phyloP scores from a whole-genome alignment of 768 basidiomycete genomes.

The Tulasnella sp. region DNA sequence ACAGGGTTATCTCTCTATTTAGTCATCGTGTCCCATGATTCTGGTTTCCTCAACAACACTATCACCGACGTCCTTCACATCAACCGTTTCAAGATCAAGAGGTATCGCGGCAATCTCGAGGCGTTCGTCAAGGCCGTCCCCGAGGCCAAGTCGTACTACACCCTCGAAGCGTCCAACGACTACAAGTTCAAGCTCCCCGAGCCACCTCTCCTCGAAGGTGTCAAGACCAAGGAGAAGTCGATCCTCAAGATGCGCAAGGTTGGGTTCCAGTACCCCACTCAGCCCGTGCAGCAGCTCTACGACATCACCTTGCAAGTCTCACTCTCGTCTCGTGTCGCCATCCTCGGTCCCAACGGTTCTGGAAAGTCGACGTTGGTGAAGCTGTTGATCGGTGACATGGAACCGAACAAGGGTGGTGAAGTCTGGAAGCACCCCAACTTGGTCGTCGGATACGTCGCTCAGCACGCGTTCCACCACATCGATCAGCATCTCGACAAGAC shows the following conservation, averaged over 20 bases:
- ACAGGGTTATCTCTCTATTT: conserved; percentile 19
- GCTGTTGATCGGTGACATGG: conserved; percentile 91
- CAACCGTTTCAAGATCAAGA: conserved; percentile 95
- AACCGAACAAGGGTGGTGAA: conserved; percentile 92
- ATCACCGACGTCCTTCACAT: conserved; percentile 96
- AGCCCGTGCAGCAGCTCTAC: conserved; percentile 78
- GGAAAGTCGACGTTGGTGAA: conserved; percentile 97
- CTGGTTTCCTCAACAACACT: conserved; percentile 93
- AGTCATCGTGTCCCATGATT: conserved; percentile 98
- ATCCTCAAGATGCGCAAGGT: conserved; percentile 96
- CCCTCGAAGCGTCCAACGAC: conserved; percentile 88
- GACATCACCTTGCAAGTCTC: conserved; percentile 96
- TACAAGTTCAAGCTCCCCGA: conserved; percentile 98
- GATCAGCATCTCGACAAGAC: conserved; percentile 98
- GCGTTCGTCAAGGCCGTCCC: conserved; percentile 88
- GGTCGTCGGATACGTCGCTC: conserved; percentile 98
- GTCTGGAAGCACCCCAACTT: conserved; percentile 99
- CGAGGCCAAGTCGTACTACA: conserved; percentile 97
- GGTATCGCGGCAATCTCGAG: conserved; percentile 93
- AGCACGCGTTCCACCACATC: conserved; percentile 99
- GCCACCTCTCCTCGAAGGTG: conserved; percentile 95
- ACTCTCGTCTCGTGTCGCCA: conserved; percentile 92
- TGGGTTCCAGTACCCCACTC: conserved; percentile 89
- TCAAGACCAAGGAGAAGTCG: conserved; percentile 99
- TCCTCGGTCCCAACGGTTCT: conserved; percentile 98